Evolutionary conservation across 1,284 basidiomycete species (phyloP).

Genomic region (Ustilago hordei): DNA sequence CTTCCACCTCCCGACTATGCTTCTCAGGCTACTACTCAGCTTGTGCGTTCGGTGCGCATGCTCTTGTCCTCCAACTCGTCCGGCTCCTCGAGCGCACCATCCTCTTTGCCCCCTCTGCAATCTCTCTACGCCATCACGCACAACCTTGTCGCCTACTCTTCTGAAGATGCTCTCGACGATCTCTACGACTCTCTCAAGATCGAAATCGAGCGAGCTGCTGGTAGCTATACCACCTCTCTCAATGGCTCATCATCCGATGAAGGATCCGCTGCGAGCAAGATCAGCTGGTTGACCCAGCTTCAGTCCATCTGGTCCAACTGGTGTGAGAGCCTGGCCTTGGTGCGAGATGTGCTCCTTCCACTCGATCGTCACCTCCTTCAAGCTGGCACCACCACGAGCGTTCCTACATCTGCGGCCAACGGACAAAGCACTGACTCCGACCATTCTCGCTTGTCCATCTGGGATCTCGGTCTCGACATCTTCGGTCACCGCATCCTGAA

Average conservation of each 20-base stretch:
- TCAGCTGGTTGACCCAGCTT: slow-evolving; percentile 51
- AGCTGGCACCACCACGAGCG: background rate
- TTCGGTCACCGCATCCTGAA: slow-evolving; percentile 54
- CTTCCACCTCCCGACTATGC: slow-evolving; percentile 34
- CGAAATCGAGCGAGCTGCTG: slow-evolving; percentile 57
- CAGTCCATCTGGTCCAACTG: slow-evolving; percentile 52
- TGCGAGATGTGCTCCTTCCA: slow-evolving; percentile 40
- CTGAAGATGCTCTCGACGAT: slow-evolving; percentile 17
- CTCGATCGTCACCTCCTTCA: slow-evolving; percentile 33
- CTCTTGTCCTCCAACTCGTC: slow-evolving; percentile 26
- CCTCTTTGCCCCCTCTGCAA: slow-evolving; percentile 27
- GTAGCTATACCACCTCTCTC: slow-evolving; percentile 34
- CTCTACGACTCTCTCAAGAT: slow-evolving; percentile 61
- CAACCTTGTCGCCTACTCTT: slow-evolving; percentile 22
- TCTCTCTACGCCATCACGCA: slow-evolving; percentile 46
- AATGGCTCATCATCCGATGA: slow-evolving; percentile 34
- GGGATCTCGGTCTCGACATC: slow-evolving; percentile 55
- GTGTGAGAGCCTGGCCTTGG: slow-evolving; percentile 44
- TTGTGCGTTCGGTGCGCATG: slow-evolving; percentile 41
- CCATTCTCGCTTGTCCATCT: slow-evolving; percentile 22
- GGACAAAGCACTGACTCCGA: background rate
- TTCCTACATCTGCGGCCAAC: background rate
- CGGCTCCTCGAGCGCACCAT: background rate
- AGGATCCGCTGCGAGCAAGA: slow-evolving; percentile 15
- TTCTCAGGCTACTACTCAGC: slow-evolving; percentile 29